Base-by-base conservation (phyloP, 1,284 basidiomycete genomes). In the Coriolopsis trogii region DNA sequence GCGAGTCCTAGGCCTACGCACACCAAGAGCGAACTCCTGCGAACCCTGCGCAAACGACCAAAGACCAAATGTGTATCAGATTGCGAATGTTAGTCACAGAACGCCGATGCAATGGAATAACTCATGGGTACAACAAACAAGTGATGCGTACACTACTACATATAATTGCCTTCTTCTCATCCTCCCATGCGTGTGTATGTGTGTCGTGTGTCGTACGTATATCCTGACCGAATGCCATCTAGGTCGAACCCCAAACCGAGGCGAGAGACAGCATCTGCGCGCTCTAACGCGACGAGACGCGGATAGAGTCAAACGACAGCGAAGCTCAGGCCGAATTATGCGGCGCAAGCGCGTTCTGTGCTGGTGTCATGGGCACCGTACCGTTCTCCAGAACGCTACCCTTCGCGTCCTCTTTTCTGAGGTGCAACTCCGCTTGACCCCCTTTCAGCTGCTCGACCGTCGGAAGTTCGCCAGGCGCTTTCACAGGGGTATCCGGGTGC, bases 351-450 rank as follows among this genome's bases (percentile, higher is more conserved):
- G 67, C 64, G 50, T 67, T 68, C 46, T 56, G 56, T n/a, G 64
- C 55, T 6, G 66, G 65, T 9, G 66, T 65, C 5, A 59, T 46
- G 20, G 68, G 67, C 20, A 74, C 73, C 30, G 60, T 60, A 9
- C 72, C 73, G 46, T 73, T 64, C 20, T 70, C 65, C 52, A 74
- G 58, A 8, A 55, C 52, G 56, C 63, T 71, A 26, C 72, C 73
- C 6, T 53, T 45, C 8, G 59, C 60, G 26, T 69, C 70, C 50
- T 73, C 72, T 67, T 66, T 61, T 48, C 59, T 60, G 31, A 59
- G 38, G 33, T 55, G 50, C 41, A 73, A 60, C 62, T 71, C 70
- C 20, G 72, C 74, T 63, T 75, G 70, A 6, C 72, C 74, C 41
- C 66, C 76, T 56, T 74, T 77, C 41, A 61, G 53, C 40, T 52